A percentile compares a stretch with the other conserved stretches of the same genome.
These are phyloP conservation scores for Mycena crocata DNA, from an alignment of 768 basidiomycete species.

Conservation along the genomic window DNA sequence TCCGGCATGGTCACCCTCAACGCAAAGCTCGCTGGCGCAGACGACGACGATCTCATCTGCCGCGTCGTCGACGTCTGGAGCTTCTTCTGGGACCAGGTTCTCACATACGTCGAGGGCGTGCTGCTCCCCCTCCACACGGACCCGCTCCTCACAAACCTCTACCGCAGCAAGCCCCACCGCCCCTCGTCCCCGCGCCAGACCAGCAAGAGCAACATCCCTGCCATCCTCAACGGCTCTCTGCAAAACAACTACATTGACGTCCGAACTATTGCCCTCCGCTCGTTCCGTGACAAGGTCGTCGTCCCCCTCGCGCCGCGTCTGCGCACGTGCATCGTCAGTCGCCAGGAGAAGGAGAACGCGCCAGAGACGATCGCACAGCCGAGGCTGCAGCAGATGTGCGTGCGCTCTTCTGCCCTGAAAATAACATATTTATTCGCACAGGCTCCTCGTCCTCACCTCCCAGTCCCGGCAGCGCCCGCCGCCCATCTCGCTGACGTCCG, in stretches of 20 bases:
- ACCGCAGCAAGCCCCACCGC: constrained; percentile 70
- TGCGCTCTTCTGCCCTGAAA: constrained; percentile 3
- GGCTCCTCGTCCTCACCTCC: constrained; percentile 81
- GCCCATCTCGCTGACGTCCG: constrained; percentile 70
- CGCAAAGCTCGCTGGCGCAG: constrained; percentile 79
- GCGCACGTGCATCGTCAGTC: constrained; percentile 60
- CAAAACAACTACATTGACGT: constrained; percentile 76
- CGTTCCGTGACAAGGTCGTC: constrained; percentile 85
- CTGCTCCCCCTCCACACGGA: constrained; percentile 53
- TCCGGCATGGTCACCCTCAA: constrained; percentile 94
- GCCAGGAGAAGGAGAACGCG: constrained; percentile 69
- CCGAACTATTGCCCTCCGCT: constrained; percentile 79
- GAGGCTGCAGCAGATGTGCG: constrained; percentile 85
- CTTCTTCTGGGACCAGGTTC: constrained; percentile 92
- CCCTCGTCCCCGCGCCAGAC: constrained; percentile 63
- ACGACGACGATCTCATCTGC: constrained; percentile 81
- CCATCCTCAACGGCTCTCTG: constrained; percentile 42
- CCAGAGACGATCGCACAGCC: constrained; percentile 73
- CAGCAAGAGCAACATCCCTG: constrained; percentile 55
- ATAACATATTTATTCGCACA: constrained; percentile 39
- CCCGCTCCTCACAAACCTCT: constrained; percentile 72
- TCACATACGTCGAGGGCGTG: constrained; percentile 90
- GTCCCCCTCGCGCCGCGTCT: constrained; percentile 71
- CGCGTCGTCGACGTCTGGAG: constrained; percentile 91
- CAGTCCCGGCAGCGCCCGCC: constrained; percentile 70